Conservation (phyloP, 257 asterid species). For the Fraxinus pennsylvanica region DNA sequence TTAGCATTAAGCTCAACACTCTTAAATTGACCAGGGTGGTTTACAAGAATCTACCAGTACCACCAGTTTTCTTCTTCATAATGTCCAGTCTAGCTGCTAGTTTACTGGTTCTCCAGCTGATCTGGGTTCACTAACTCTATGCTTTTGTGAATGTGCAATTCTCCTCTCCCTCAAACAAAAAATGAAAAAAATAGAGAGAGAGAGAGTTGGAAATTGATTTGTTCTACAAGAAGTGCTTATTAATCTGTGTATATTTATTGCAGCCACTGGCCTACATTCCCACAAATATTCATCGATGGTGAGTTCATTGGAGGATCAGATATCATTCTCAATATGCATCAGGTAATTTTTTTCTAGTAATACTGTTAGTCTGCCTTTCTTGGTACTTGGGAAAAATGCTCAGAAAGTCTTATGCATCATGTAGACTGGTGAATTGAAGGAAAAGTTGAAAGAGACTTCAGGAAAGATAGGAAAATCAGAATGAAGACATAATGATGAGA, state of each 20-base stretch:
- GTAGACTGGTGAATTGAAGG: constrained; percentile 83
- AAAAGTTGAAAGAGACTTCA: constrained; percentile 49
- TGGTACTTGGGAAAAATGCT: constrained; percentile 11
- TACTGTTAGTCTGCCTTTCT: neutral
- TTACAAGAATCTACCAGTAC: neutral
- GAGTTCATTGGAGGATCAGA: constrained; percentile 98
- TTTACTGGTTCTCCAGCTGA: neutral
- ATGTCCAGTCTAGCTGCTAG: neutral
- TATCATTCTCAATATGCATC: constrained; percentile 89
- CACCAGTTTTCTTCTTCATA: neutral
- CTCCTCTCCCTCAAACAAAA: neutral
- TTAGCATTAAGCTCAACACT: neutral
- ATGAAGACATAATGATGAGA: constrained; percentile 18
- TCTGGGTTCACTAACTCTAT: neutral
- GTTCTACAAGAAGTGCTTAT: neutral
- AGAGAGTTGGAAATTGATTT: neutral
- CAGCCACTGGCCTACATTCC: constrained; percentile 99
- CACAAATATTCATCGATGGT: constrained; percentile 88
- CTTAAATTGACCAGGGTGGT: neutral
- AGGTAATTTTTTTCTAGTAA: constrained; percentile 45
- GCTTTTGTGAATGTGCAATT: neutral
- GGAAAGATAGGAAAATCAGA: constrained; percentile 41
- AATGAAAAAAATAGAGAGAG: neutral
- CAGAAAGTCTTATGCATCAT: constrained; percentile 20
- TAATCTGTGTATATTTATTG: constrained; percentile 17